phyloP scores from a whole-genome alignment of 2,329 filamentous ascomycete species.

The Exophiala sp. region DNA sequence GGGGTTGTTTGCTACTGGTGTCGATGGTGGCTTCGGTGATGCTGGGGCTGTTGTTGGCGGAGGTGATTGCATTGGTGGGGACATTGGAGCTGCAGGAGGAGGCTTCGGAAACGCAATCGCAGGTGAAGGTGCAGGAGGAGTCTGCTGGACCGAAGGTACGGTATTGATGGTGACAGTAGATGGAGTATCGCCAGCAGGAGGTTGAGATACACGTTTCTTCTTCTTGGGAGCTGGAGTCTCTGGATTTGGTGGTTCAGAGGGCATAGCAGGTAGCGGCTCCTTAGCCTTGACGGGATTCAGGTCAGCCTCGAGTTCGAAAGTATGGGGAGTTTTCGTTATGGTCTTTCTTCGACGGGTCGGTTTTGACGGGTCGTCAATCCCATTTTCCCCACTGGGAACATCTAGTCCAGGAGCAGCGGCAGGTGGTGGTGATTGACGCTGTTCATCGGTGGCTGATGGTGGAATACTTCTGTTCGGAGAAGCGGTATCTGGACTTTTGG shows the following conservation, averaged over 20 bases:
- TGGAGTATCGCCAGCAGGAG: conserved; percentile 3
- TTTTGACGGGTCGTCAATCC: conserved; percentile 13
- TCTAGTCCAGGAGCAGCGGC: conserved; percentile 3
- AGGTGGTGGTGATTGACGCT: conserved; percentile 12
- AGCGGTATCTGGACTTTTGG: conserved; percentile 10
- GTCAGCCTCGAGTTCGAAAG: conserved; percentile 22
- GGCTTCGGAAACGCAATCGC: neutral
- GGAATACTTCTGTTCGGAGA: conserved; percentile 13
- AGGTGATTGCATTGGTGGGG: neutral
- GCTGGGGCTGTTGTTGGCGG: neutral
- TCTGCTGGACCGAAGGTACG: conserved; percentile 6
- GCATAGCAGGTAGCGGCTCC: conserved; percentile 9
- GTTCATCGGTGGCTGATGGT: conserved; percentile 4
- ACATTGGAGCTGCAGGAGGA: neutral
- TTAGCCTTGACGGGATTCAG: conserved; percentile 14
- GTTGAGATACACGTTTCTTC: conserved; percentile 21
- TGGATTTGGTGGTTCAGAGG: conserved; percentile 5
- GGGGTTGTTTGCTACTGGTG: conserved; percentile 12
- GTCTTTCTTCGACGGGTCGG: conserved; percentile 22
- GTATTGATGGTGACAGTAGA: conserved; percentile 9
- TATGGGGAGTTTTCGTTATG: conserved; percentile 22
- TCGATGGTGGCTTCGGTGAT: conserved; percentile 1
- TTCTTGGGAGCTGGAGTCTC: conserved; percentile 16
- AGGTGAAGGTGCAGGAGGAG: conserved; percentile 1
- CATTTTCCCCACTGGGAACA: conserved; percentile 11